Evolutionary conservation across 495 filamentous ascomycete species (phyloP).

Genomic region (Niebla homalea): DNA sequence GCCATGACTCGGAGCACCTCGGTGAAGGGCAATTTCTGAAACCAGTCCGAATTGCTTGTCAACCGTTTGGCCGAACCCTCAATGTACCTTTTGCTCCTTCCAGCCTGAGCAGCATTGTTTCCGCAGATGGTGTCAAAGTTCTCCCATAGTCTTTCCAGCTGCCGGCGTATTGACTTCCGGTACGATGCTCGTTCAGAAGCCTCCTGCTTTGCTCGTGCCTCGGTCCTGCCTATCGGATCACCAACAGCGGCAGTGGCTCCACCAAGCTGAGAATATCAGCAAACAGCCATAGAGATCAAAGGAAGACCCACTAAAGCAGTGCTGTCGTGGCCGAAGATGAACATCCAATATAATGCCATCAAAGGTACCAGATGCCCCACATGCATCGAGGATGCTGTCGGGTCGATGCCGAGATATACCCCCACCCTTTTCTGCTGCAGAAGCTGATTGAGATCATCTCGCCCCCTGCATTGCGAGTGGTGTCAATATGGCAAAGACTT

Average conservation of each 20-base stretch:
- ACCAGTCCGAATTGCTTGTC: slow-evolving; percentile 71
- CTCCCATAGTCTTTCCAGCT: slow-evolving; percentile 63
- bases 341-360: slow-evolving; percentile 91
- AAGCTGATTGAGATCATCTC: slow-evolving; percentile 53
- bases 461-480: slow-evolving; percentile 29
- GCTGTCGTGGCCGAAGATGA: slow-evolving; percentile 64
- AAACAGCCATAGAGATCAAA: not conserved
- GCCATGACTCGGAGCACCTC: slow-evolving; percentile 65
- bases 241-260: slow-evolving; percentile 78
- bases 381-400: slow-evolving; percentile 82
- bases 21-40: slow-evolving; percentile 50
- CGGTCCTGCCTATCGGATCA: slow-evolving; percentile 69
- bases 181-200: slow-evolving; percentile 48
- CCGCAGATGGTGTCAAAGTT: slow-evolving; percentile 51
- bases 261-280: slow-evolving; percentile 43
- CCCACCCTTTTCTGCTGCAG: slow-evolving; percentile 59
- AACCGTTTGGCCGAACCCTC: slow-evolving; percentile 19
- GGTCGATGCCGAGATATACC: slow-evolving; percentile 83
- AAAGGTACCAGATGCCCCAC: slow-evolving; percentile 85
- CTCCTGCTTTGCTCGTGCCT: slow-evolving; percentile 46
- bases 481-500: slow-evolving; percentile 2
- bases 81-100: slow-evolving; percentile 34
- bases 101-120: slow-evolving; percentile 48
- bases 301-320: slow-evolving; percentile 46
- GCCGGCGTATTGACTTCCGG: slow-evolving; percentile 62